phyloP scores from a whole-genome alignment of 1,284 basidiomycete genomes.

The Chalciporus sp. region DNA sequence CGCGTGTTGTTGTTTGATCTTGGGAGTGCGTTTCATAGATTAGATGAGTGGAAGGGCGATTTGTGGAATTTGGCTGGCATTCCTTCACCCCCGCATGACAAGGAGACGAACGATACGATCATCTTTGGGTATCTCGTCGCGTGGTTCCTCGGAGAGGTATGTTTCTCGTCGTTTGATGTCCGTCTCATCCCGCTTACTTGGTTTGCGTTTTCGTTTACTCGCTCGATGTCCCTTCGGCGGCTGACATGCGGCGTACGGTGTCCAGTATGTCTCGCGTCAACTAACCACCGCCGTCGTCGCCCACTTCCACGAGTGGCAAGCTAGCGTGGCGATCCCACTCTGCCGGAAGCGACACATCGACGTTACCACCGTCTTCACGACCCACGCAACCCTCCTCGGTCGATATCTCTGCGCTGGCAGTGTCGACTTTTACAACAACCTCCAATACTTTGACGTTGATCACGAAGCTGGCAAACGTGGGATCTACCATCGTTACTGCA shows the following conservation, averaged over 20 bases:
- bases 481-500: conserved; percentile 92
- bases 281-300: conserved; percentile 86
- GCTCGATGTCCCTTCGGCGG: neutral
- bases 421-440: conserved; percentile 99
- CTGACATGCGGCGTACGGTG: neutral
- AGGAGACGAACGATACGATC: conserved; percentile 99
- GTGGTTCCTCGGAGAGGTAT: conserved; percentile 98
- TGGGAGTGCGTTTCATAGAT: conserved; percentile 81
- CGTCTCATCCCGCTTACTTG: conserved; percentile 11
- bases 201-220: neutral
- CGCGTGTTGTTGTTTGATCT: conserved; percentile 96
- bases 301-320: conserved; percentile 99
- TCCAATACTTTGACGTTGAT: conserved; percentile 99
- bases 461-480: conserved; percentile 98
- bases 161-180: conserved; percentile 31
- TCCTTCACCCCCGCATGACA: conserved; percentile 92
- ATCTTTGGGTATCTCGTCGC: conserved; percentile 98
- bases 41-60: conserved; percentile 99
- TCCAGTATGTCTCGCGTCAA: conserved; percentile 79
- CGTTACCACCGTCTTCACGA: conserved; percentile 97
- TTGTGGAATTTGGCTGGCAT: conserved; percentile 98
- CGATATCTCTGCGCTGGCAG: conserved; percentile 97
- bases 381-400: conserved; percentile 97
- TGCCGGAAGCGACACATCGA: conserved; percentile 97
- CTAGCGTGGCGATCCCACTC: conserved; percentile 94